Percentiles rank a stretch among this genome's conserved stretches.
phyloP scores from a whole-genome alignment of 768 basidiomycete genomes.

The Rhodosporidiobolus sp. region DNA sequence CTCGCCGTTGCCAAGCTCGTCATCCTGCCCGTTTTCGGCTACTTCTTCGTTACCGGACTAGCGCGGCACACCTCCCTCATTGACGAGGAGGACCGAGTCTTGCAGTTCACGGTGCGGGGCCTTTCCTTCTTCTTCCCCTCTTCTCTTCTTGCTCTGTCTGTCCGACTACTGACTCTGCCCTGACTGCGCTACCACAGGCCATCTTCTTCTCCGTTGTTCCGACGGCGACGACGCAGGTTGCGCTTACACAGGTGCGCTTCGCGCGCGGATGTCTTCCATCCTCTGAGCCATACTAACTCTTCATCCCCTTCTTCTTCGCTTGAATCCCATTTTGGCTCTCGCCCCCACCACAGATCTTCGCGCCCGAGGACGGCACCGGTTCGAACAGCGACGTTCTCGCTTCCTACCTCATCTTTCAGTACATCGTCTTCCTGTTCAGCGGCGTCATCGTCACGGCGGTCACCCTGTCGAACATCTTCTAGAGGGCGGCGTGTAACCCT shows the following conservation, averaged over 20 bases:
- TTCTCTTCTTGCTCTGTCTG: background rate
- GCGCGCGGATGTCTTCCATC: background rate
- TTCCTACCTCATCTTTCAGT: slow-evolving; percentile 49
- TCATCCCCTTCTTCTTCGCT: background rate
- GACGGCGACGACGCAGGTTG: slow-evolving; percentile 15
- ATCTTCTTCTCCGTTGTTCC: slow-evolving; percentile 13
- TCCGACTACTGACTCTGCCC: background rate
- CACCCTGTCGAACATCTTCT: slow-evolving; percentile 50
- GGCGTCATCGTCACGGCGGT: slow-evolving; percentile 52
- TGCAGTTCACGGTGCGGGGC: slow-evolving; percentile 59
- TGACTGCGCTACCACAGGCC: no score
- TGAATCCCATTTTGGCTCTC: no score
- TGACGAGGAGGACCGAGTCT: slow-evolving; percentile 57
- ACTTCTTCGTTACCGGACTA: slow-evolving; percentile 58
- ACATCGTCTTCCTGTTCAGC: slow-evolving; percentile 51
- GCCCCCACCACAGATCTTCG: no score
- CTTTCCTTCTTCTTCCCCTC: background rate
- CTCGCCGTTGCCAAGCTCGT: slow-evolving; percentile 61
- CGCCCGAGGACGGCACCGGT: slow-evolving; percentile 53
- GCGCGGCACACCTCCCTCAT: slow-evolving; percentile 54
- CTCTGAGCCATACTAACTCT: slow-evolving; percentile 50
- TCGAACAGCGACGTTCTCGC: slow-evolving; percentile 7
- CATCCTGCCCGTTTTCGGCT: slow-evolving; percentile 62
- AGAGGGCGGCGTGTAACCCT: no score
- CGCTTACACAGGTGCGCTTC: slow-evolving; percentile 2